Base-by-base conservation (phyloP, 176 grass and related monocot genomes). In the Aechmea fasciata region DNA sequence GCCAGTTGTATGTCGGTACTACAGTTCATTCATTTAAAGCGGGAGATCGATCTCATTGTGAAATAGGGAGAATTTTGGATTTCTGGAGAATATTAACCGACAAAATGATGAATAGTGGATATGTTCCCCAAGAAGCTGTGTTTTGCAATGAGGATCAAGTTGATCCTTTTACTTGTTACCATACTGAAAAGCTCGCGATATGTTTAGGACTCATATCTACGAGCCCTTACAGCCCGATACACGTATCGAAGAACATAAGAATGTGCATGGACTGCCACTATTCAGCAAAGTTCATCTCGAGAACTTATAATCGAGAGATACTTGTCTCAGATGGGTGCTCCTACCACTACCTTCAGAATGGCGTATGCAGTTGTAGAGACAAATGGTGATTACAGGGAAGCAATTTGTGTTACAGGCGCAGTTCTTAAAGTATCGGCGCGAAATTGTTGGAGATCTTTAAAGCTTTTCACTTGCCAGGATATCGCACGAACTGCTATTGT, bases 231-330 rank as follows among this genome's bases (percentile, higher is more conserved):
- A 65, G 83, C 11, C 81, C 74, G 0, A 75, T 87, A 78, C 54
- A 81, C 68, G 70, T 91, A 55, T 84, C 64, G n/a, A 91, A 91
- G 67, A 91, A 91, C 72, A 77, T 87, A 47, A 73, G 81, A n/a
- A 84, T 91, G 78, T 87, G 84, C 73, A 69, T 81, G 52, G 81
- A 91, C 67, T 91, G 88, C 28, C 88, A 91, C 72, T 81, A 71
- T 28, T 78, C 81, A 23, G 78, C 79, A 48, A 87, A 87, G 75
- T 87, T 87, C 53, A 81, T 91, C 64, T 84, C 83, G 13, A 73
- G 62, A 33, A 71, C 77, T 61, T 71, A 57, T 24, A 80, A 69
- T 17, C 53, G 54, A 51, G 57, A 84, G 59, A 91, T 91, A 75
- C 15, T 87, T 1, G 28, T 86, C 73, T 86, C 73, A 70, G 83